These are phyloP conservation scores for Starmera stellimalicola DNA, from an alignment of 1,139 yeast genomes.

Conservation along the genomic window DNA sequence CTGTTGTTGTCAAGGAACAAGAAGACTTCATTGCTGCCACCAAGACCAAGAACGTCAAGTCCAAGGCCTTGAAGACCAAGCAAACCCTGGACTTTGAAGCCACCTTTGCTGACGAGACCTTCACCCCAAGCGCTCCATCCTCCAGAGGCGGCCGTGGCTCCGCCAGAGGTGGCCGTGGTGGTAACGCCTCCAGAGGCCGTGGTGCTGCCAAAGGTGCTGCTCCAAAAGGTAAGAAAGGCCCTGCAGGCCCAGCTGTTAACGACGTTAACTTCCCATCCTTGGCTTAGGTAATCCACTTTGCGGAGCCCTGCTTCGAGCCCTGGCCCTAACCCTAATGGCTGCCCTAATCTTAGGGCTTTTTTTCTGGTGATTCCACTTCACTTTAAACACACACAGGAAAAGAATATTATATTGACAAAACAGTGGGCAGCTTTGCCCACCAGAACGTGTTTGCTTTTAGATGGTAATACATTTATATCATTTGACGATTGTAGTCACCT, in stretches of 20 bases:
- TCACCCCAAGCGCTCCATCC: conserved; percentile 6
- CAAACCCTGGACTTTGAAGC: conserved; percentile 59
- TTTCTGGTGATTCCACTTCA: too few species aligned
- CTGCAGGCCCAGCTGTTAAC: conserved; percentile 41
- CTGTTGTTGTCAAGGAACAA: conserved; percentile 46
- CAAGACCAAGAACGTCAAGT: conserved; percentile 48
- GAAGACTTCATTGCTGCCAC: conserved; percentile 50
- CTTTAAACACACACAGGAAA: too few species aligned
- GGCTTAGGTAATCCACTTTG: conserved; percentile 3
- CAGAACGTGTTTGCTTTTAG: too few species aligned
- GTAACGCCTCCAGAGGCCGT: conserved; percentile 5
- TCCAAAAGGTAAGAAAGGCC: conserved; percentile 35
- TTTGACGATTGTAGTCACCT: too few species aligned
- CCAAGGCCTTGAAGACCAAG: conserved; percentile 63
- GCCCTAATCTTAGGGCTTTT: too few species aligned
- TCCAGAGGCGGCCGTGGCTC: conserved; percentile 10
- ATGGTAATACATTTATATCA: too few species aligned
- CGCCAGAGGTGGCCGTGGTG: conserved; percentile 4
- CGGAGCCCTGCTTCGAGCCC: too few species aligned
- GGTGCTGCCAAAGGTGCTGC: conserved; percentile 24
- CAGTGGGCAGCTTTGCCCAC: too few species aligned
- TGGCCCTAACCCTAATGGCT: too few species aligned
- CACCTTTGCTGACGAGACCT: conserved; percentile 41
- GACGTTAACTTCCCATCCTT: conserved; percentile 25
- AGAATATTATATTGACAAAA: too few species aligned